Conservation (phyloP, 768 basidiomycete species). For the Tricholoma terreum region DNA sequence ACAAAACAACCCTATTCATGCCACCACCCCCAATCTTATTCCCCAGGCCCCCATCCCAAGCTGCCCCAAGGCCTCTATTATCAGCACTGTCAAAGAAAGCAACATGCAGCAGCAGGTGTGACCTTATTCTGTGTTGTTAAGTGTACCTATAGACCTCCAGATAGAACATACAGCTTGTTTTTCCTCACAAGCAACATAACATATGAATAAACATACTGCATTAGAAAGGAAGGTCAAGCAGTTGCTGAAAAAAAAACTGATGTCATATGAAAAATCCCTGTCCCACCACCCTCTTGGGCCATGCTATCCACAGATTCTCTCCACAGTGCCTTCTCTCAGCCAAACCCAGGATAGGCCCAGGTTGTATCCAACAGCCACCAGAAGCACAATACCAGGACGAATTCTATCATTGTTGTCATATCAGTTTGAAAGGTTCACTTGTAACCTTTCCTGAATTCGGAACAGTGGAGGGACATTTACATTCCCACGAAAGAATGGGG, state of each 20-base stretch:
- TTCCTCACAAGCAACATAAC: background rate
- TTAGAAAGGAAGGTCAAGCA: conserved; percentile 4
- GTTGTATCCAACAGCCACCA: conserved; percentile 1
- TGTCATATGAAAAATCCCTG: too few relatives aligned
- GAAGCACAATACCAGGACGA: conserved; percentile 8
- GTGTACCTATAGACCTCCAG: background rate
- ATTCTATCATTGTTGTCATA: conserved; percentile 7
- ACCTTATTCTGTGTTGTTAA: background rate
- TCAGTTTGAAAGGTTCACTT: conserved; percentile 10
- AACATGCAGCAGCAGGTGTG: background rate
- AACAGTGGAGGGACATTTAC: conserved; percentile 8
- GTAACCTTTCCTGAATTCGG: conserved; percentile 17
- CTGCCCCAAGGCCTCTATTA: background rate
- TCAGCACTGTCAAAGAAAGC: background rate
- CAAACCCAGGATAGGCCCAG: background rate
- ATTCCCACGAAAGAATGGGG: conserved; percentile 7
- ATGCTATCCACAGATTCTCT: too few relatives aligned
- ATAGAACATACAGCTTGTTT: background rate
- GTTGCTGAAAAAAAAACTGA: too few relatives aligned
- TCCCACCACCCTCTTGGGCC: too few relatives aligned
- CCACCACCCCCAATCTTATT: background rate
- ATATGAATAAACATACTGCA: background rate
- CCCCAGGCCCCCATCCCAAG: background rate
- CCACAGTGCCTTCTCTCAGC: too few relatives aligned
- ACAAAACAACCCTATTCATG: background rate